phyloP scores from a whole-genome alignment of 164 flowering plant genomes.

The Stephania yunnanensis region DNA sequence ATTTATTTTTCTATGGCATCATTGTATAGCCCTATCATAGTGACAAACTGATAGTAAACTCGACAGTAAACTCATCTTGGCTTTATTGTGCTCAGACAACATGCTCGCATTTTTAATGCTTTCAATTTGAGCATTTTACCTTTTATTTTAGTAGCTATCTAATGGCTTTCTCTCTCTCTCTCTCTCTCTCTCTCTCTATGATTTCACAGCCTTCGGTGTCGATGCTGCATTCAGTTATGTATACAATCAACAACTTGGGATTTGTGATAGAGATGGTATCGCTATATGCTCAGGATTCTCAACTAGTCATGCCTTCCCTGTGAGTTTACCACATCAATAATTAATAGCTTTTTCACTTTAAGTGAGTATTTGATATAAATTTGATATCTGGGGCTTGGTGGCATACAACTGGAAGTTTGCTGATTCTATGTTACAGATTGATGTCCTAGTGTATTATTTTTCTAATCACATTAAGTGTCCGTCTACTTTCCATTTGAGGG shows the following conservation, averaged over 20 bases:
- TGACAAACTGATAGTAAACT: too few species aligned
- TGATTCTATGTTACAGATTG: background rate
- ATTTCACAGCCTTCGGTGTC: constrained; percentile 80
- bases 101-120: background rate
- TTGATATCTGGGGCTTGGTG: background rate
- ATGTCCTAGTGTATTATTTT: background rate
- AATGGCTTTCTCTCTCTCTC: constrained; percentile 3
- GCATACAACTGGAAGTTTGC: background rate
- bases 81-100: background rate
- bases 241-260: constrained; percentile 73
- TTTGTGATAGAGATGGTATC: constrained; percentile 79
- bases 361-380: background rate
- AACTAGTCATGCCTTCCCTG: constrained; percentile 85
- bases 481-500: background rate
- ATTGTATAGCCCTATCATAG: too few species aligned
- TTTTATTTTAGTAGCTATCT: background rate
- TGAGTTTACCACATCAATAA: constrained; percentile 22
- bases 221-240: constrained; percentile 97
- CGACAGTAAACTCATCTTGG: background rate
- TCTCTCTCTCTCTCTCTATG: background rate
- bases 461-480: background rate
- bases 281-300: constrained; percentile 77
- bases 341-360: background rate
- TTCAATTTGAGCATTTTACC: background rate
- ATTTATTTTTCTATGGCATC: too few species aligned